phyloP scores from a whole-genome alignment of 1,139 yeast species.

The Debaryomyces sp. region DNA sequence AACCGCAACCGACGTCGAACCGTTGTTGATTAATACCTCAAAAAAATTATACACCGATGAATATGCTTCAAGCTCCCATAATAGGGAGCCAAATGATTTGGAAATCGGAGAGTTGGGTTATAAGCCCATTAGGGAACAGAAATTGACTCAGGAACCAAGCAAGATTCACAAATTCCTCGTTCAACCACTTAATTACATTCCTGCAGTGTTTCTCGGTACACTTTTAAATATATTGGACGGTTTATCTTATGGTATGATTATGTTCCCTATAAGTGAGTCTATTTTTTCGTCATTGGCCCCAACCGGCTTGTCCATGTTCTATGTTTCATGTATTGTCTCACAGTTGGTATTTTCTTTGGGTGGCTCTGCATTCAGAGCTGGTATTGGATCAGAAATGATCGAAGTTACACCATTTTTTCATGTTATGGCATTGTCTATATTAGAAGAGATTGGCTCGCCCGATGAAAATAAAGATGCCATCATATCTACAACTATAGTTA shows the following conservation, averaged over 20 bases:
- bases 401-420: conserved; percentile 98
- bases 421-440: conserved; percentile 81
- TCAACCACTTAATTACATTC: conserved; percentile 28
- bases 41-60: conserved; percentile 1
- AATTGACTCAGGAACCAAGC: neutral
- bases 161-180: neutral
- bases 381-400: conserved; percentile 97
- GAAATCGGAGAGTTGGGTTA: conserved; percentile 9
- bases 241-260: conserved; percentile 93
- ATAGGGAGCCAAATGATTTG: conserved; percentile 7
- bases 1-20: neutral
- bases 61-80: neutral
- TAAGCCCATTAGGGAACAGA: neutral
- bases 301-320: conserved; percentile 91
- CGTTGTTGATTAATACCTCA: neutral
- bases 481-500: conserved; percentile 82
- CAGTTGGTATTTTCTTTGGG: conserved; percentile 89
- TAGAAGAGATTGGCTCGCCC: conserved; percentile 54
- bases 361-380: conserved; percentile 85
- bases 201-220: conserved; percentile 84
- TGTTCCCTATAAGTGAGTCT: conserved; percentile 87
- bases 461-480: conserved; percentile 56
- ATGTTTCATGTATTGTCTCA: conserved; percentile 83
- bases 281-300: conserved; percentile 80
- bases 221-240: conserved; percentile 89